Evolutionary conservation across 1,139 yeast species (phyloP).

Genomic region (Magnusiomyces clavatus): DNA sequence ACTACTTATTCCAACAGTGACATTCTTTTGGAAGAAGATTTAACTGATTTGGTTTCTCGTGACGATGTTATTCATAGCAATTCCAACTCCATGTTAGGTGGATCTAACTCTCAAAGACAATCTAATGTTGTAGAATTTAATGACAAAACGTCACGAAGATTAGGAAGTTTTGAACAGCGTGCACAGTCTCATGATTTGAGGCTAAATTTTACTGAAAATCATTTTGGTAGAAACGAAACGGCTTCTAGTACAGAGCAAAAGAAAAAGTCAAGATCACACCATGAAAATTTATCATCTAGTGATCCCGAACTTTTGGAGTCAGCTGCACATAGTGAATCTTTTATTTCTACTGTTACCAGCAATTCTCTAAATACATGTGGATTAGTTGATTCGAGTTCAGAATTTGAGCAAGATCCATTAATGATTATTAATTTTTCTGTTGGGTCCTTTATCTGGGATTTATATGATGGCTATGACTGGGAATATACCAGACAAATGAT

Average conservation of each 20-base stretch:
- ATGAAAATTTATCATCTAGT: no score
- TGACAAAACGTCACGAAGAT: constrained; percentile 11
- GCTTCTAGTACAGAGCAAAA: background rate
- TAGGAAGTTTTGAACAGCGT: constrained; percentile 23
- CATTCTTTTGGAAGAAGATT: constrained; percentile 30
- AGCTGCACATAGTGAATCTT: no score
- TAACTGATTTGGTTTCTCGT: constrained; percentile 24
- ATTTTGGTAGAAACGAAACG: constrained; percentile 32
- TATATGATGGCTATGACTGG: constrained; percentile 95
- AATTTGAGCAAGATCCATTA: background rate
- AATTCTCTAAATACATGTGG: no score
- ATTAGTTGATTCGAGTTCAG: no score
- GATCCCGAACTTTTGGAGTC: no score
- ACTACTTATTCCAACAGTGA: constrained; percentile 26
- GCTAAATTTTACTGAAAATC: constrained; percentile 39
- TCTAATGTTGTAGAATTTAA: constrained; percentile 11
- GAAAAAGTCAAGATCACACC: no score
- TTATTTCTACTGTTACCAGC: no score
- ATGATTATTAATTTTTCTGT: constrained; percentile 7
- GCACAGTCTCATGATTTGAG: constrained; percentile 26
- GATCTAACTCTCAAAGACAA: background rate
- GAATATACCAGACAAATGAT: constrained; percentile 63
- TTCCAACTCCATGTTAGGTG: constrained; percentile 9
- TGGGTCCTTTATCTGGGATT: constrained; percentile 36
- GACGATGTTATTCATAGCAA: constrained; percentile 12